These are phyloP conservation scores for Claviceps sp. DNA, from an alignment of 2,329 filamentous ascomycete species.

Conservation along the genomic window DNA sequence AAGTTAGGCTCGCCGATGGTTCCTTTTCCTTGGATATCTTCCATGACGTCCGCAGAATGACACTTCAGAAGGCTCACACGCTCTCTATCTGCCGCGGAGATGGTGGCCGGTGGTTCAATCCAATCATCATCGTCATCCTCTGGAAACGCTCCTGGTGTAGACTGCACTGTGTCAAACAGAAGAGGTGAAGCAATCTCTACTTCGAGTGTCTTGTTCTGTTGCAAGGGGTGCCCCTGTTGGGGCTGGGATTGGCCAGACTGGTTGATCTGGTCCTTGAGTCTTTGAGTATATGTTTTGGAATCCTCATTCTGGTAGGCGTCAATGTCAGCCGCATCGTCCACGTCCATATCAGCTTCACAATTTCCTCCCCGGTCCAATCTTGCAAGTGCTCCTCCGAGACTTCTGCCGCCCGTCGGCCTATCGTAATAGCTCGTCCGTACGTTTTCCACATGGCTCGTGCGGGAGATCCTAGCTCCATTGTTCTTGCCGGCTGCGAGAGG, in stretches of 20 bases:
- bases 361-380: conserved; percentile 31
- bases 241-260: conserved; percentile 47
- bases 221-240: conserved; percentile 25
- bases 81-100: conserved; percentile 15
- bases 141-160: conserved; percentile 48
- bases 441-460: conserved; percentile 66
- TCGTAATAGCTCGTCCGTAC: conserved; percentile 62
- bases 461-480: conserved; percentile 57
- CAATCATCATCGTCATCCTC: conserved; percentile 49
- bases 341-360: conserved; percentile 41
- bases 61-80: conserved; percentile 46
- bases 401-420: conserved; percentile 60
- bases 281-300: conserved; percentile 77
- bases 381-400: conserved; percentile 37
- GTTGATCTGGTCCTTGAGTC: conserved; percentile 85
- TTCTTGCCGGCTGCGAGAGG: conserved; percentile 76
- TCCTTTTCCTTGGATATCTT: conserved; percentile 36
- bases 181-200: conserved; percentile 16
- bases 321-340: conserved; percentile 26
- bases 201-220: conserved; percentile 19
- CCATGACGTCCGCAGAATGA: conserved; percentile 48
- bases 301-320: conserved; percentile 29
- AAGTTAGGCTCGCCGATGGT: conserved; percentile 32
- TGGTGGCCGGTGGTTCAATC: conserved; percentile 39
- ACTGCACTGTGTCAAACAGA: conserved; percentile 19